These are phyloP conservation scores for Trypanosoma avium DNA, from an alignment of 208 protist genomes.

Conservation along the genomic window DNA sequence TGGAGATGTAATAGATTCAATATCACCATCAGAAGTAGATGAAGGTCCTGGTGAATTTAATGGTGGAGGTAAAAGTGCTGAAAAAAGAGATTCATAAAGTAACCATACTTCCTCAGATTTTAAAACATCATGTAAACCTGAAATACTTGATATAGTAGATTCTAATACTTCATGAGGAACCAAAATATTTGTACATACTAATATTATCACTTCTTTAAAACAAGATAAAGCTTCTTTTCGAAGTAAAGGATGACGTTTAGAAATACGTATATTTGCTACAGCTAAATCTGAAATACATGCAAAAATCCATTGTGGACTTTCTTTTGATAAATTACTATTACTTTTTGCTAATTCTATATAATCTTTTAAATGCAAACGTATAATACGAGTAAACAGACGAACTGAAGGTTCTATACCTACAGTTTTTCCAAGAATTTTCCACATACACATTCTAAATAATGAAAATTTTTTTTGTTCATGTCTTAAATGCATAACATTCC, in stretches of 20 bases:
- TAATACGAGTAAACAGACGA: conserved; percentile 12
- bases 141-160: conserved; percentile 15
- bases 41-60: background rate
- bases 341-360: conserved; percentile 13
- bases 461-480: conserved; percentile 30
- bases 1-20: background rate
- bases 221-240: conserved; percentile 14
- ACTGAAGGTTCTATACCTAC: conserved; percentile 16
- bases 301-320: conserved; percentile 24
- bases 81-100: conserved; percentile 24
- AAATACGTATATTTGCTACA: conserved; percentile 21
- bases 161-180: conserved; percentile 17
- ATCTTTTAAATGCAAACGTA: conserved; percentile 9
- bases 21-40: background rate
- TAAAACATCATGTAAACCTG: conserved; percentile 3
- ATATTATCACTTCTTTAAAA: conserved; percentile 12
- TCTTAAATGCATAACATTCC: conserved; percentile 23
- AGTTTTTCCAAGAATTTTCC: conserved; percentile 24
- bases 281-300: conserved; percentile 17
- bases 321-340: conserved; percentile 2
- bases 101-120: conserved; percentile 20
- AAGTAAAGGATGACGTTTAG: conserved; percentile 19
- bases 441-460: conserved; percentile 13
- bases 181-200: conserved; percentile 21
- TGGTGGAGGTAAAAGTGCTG: background rate